Conservation (phyloP, 2,329 filamentous ascomycete genomes). For the Aspergillus costaricaensis region DNA sequence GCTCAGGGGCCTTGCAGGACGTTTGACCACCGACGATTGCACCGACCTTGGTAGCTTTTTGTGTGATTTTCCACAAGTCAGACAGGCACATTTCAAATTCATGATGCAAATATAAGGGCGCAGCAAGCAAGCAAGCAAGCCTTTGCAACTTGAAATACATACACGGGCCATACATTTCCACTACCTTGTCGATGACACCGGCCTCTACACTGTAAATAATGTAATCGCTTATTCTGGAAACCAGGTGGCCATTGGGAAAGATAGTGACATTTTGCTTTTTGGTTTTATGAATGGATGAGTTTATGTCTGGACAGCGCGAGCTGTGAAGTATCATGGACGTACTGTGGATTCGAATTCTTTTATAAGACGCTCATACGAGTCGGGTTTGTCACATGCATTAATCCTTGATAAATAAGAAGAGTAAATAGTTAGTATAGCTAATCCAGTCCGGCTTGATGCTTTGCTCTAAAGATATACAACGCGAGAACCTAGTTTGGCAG, state of each 20-base stretch:
- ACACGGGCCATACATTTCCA: slow-evolving; percentile 90
- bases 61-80: slow-evolving; percentile 24
- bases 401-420: slow-evolving; percentile 62
- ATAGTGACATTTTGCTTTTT: slow-evolving; percentile 82
- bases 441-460: slow-evolving; percentile 1
- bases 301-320: slow-evolving; percentile 34
- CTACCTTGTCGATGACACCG: slow-evolving; percentile 82
- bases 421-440: slow-evolving; percentile 29
- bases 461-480: background rate
- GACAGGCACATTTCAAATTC: slow-evolving; percentile 13
- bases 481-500: slow-evolving; percentile 17
- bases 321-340: slow-evolving; percentile 51
- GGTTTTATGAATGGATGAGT: slow-evolving; percentile 33
- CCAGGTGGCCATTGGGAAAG: slow-evolving; percentile 89
- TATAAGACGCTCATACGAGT: slow-evolving; percentile 78
- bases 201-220: slow-evolving; percentile 99
- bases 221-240: slow-evolving; percentile 93
- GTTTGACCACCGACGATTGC: slow-evolving; percentile 97
- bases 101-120: slow-evolving; percentile 3
- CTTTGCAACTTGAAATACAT: slow-evolving; percentile 47
- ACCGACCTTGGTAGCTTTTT: slow-evolving; percentile 82
- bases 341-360: slow-evolving; percentile 85
- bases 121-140: slow-evolving; percentile 4
- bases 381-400: slow-evolving; percentile 89
- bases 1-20: slow-evolving; percentile 96